These are phyloP conservation scores for Asclepias syriaca DNA, from an alignment of 257 asterid genomes.

Conservation along the genomic window DNA sequence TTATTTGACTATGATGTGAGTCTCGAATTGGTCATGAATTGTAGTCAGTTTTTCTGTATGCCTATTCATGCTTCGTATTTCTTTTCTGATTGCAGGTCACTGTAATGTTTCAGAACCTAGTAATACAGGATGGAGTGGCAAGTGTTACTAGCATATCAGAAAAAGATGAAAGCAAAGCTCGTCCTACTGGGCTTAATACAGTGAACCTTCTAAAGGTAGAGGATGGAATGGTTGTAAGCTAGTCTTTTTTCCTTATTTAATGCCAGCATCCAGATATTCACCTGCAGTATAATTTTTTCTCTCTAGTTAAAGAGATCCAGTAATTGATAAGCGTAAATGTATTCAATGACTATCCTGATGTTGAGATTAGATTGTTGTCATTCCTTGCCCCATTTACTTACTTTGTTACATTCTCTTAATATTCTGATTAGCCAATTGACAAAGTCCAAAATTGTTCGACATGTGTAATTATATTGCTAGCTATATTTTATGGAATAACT, in stretches of 20 bases:
- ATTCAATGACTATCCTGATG: neutral
- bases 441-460: neutral
- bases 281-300: neutral
- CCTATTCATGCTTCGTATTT: slow-evolving; percentile 22
- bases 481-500: neutral
- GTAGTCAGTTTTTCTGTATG: slow-evolving; percentile 1
- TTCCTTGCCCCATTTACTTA: neutral
- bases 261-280: neutral
- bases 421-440: neutral
- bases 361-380: neutral
- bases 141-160: slow-evolving; percentile 60
- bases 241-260: slow-evolving; percentile 10
- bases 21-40: slow-evolving; percentile 14
- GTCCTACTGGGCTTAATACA: slow-evolving; percentile 87
- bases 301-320: neutral
- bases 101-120: slow-evolving; percentile 56
- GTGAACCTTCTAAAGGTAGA: slow-evolving; percentile 91
- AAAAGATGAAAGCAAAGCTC: slow-evolving; percentile 65
- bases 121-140: slow-evolving; percentile 52
- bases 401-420: neutral
- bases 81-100: slow-evolving; percentile 44
- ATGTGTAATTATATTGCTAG: neutral
- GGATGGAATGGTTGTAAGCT: slow-evolving; percentile 9
- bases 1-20: slow-evolving; percentile 81
- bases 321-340: neutral